Base-by-base conservation (phyloP, 345 rosid species). In the Triadica sebifera region DNA sequence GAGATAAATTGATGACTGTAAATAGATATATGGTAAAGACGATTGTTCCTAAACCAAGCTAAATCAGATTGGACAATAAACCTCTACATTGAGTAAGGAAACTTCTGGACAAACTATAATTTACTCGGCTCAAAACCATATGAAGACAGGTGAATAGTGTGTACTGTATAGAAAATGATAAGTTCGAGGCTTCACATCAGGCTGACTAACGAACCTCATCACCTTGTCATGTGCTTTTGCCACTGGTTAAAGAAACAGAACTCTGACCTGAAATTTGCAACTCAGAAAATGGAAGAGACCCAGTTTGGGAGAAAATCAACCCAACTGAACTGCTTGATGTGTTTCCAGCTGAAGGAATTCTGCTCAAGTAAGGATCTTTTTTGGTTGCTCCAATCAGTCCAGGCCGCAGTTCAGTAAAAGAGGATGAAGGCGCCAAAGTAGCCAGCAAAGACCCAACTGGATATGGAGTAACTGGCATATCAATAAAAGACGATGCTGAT, bases 171-270 rank as follows among this genome's bases (percentile, higher is more conserved):
- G 76, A 68, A 72, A 38, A 65, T 4, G 34, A 29, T 29, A 29
- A 29, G 49, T 74, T 67, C 70, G 58, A 41, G 59, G 62, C 53
- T 62, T 69, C 62, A 45, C 43, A 77, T 89, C 86, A 91, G 79
- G 84, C 88, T 58, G 94, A 87, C 62, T 87, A 90, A 65, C 89
- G 93, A 74, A 87, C 87, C 74, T 90, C 97, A 38, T 85, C 81
- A 43, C 89, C 86, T 81, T 82, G 90, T 81, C 93, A 83, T 38
- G 88, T 81, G 80, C 82, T 83, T 87, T 95, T 85, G 86, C 84
- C 85, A 85, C 85, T 86, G 62, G 84, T 75, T 78, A 88, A 84
- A 78, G 97, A 80, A 80, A 89, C 86, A 29, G 97, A 86, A 56
- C 77, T 82, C 79, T 88, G 96, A 83, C 87, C 81, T 50, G 92